A percentile compares a stretch with the other conserved stretches of the same genome.
phyloP scores from a whole-genome alignment of 257 asterid species.

The Orobanche coerulescens region DNA sequence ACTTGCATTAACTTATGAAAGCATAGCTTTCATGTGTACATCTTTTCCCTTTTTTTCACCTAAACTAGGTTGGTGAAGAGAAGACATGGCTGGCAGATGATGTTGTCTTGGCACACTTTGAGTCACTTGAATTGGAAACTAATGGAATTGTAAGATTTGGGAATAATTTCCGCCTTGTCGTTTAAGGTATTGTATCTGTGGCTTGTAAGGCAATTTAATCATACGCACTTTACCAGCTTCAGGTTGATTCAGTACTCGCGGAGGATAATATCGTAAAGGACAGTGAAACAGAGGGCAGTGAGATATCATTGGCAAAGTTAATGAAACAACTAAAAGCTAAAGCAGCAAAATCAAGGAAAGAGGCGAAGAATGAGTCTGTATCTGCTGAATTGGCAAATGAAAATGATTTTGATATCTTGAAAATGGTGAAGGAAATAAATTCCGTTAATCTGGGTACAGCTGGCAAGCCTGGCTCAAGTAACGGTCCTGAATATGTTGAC shows the following conservation, averaged over 20 bases:
- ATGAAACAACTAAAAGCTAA: conserved; percentile 84
- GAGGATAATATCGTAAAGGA: conserved; percentile 81
- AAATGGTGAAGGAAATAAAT: conserved; percentile 81
- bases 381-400: conserved; percentile 37
- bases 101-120: conserved; percentile 60
- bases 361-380: conserved; percentile 48
- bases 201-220: conserved; percentile 18
- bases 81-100: conserved; percentile 92
- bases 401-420: conserved; percentile 67
- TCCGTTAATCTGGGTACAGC: conserved; percentile 41
- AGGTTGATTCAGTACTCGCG: conserved; percentile 50
- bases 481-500: conserved; percentile 43
- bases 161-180: conserved; percentile 6
- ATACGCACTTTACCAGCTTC: conserved; percentile 24
- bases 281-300: conserved; percentile 88
- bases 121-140: conserved; percentile 68
- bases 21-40: conserved; percentile 12
- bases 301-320: conserved; percentile 86
- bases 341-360: conserved; percentile 72
- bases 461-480: conserved; percentile 63
- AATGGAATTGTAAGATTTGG: conserved; percentile 61
- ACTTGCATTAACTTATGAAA: background rate
- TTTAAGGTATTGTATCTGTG: background rate
- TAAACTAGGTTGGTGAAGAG: conserved; percentile 50
- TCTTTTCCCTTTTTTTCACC: conserved; percentile 20